These are phyloP conservation scores for Eucalyptus pauciflora DNA, from an alignment of 345 rosid genomes.

Conservation along the genomic window DNA sequence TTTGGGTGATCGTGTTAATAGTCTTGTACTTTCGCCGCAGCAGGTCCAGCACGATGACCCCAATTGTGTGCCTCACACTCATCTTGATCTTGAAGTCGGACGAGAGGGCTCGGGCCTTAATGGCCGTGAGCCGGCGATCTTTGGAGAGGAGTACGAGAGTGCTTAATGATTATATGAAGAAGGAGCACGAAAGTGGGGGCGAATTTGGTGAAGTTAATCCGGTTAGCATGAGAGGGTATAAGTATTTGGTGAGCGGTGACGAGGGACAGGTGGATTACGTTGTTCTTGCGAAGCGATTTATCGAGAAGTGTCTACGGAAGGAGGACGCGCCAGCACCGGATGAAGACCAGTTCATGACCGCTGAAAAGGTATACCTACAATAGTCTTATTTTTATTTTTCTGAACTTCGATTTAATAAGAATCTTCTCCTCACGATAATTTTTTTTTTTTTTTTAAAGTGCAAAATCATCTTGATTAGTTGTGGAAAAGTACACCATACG, in stretches of 20 bases:
- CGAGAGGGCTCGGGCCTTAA: not conserved
- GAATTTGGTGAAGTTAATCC: not conserved
- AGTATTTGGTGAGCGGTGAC: not conserved
- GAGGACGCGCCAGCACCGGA: too few relatives aligned
- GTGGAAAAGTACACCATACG: too few relatives aligned
- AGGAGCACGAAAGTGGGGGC: not conserved
- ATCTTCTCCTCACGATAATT: too few relatives aligned
- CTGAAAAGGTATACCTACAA: too few relatives aligned
- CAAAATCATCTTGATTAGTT: too few relatives aligned
- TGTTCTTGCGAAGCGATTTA: too few relatives aligned
- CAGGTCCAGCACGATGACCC: not conserved
- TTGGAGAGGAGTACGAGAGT: not conserved
- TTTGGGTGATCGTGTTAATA: not conserved
- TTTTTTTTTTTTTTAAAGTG: too few relatives aligned
- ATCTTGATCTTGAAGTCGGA: not conserved
- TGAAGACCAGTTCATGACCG: too few relatives aligned
- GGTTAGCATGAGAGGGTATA: not conserved
- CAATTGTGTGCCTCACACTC: not conserved
- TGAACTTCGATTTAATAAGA: too few relatives aligned
- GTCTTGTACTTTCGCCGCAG: not conserved
- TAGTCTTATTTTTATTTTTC: too few relatives aligned
- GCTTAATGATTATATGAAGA: not conserved
- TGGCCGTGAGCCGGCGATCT: not conserved
- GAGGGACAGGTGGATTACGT: too few relatives aligned
- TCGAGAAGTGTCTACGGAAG: too few relatives aligned